Conservation (phyloP, 1,284 basidiomycete genomes). For the Malassezia globosa region DNA sequence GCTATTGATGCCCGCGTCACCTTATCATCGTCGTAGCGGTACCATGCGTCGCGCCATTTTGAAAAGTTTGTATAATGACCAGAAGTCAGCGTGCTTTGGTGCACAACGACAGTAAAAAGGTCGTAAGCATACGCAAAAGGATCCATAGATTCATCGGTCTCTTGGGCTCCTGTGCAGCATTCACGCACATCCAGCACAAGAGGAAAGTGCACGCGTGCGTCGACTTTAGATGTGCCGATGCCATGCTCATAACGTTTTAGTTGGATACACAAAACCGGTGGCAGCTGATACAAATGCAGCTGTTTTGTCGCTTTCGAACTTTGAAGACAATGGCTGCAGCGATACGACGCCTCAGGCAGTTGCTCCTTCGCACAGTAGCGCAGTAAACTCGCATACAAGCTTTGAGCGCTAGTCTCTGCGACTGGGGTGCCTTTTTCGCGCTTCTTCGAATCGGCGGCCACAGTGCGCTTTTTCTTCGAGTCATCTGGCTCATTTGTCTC, state of each 20-base stretch:
- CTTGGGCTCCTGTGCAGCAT: conserved; percentile 54
- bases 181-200: conserved; percentile 74
- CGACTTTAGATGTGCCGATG: conserved; percentile 60
- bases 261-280: conserved; percentile 84
- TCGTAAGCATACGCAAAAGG: conserved; percentile 58
- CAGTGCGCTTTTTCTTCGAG: conserved; percentile 18
- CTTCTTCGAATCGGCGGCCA: conserved; percentile 17
- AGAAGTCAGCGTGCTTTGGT: conserved; percentile 78
- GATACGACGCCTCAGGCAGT: conserved; percentile 48
- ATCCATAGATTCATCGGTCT: conserved; percentile 10
- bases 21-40: conserved; percentile 89
- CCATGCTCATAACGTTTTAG: conserved; percentile 94
- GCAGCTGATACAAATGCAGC: conserved; percentile 69
- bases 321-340: conserved; percentile 49
- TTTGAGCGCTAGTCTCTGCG: conserved; percentile 52
- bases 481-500: conserved; percentile 4
- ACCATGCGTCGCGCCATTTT: conserved; percentile 71
- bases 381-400: conserved; percentile 3
- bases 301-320: conserved; percentile 59
- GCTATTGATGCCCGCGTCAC: conserved; percentile 22
- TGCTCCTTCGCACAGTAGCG: conserved; percentile 37
- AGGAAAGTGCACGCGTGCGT: conserved; percentile 71
- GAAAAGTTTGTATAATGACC: conserved; percentile 84
- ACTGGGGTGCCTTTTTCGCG: conserved; percentile 10
- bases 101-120: conserved; percentile 83